Conservation (phyloP, 169 alveolate species). For the Plasmodium berghei region DNA sequence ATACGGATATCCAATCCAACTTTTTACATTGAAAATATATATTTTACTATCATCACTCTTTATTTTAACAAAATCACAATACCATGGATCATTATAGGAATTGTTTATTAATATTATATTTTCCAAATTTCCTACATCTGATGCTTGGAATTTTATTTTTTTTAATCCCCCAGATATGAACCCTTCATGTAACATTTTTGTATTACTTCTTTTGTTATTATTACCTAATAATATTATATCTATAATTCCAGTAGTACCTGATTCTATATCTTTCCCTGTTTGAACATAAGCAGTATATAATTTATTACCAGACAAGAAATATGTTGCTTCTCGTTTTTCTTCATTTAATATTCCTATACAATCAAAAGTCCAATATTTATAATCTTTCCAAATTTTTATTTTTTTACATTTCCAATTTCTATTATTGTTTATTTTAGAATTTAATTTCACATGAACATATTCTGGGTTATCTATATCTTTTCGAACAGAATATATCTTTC, state of each 20-base stretch:
- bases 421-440: conserved; percentile 74
- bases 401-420: conserved; percentile 92
- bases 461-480: conserved; percentile 78
- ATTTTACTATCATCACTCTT: conserved; percentile 80
- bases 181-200: conserved; percentile 83
- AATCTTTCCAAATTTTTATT: conserved; percentile 89
- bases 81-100: conserved; percentile 89
- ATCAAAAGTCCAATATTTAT: conserved; percentile 91
- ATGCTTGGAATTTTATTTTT: conserved; percentile 87
- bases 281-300: conserved; percentile 83
- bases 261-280: conserved; percentile 86
- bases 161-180: conserved; percentile 81
- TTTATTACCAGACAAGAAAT: conserved; percentile 78
- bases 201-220: conserved; percentile 83
- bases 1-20: conserved; percentile 90
- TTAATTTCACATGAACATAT: conserved; percentile 78
- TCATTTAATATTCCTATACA: conserved; percentile 86
- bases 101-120: conserved; percentile 86
- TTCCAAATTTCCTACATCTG: conserved; percentile 88
- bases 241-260: conserved; percentile 88
- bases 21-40: conserved; percentile 84
- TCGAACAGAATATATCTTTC: conserved; percentile 73
- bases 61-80: conserved; percentile 87
- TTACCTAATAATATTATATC: conserved; percentile 85
- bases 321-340: conserved; percentile 76